Conservation (phyloP, 352 stramenopile genomes). For the Pythium aquatile region DNA sequence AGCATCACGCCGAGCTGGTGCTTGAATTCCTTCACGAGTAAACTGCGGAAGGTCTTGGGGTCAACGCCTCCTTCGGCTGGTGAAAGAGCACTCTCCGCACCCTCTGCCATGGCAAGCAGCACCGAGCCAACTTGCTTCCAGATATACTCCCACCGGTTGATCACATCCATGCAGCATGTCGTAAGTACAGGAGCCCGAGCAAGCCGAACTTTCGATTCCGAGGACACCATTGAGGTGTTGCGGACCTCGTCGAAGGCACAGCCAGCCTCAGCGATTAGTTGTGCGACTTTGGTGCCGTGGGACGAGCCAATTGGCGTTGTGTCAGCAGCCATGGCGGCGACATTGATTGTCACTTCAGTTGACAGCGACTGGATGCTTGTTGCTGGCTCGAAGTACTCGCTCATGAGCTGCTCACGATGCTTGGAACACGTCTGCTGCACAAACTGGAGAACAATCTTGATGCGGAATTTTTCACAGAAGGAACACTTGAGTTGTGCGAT, state of each 20-base stretch:
- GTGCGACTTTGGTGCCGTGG: slow-evolving; percentile 36
- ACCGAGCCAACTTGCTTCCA: slow-evolving; percentile 51
- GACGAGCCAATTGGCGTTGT: neutral
- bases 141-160: slow-evolving; percentile 47
- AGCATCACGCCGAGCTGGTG: slow-evolving; percentile 51
- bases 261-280: slow-evolving; percentile 48
- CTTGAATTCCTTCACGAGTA: slow-evolving; percentile 40
- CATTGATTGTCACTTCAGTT: slow-evolving; percentile 24
- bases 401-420: slow-evolving; percentile 42
- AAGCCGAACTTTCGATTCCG: slow-evolving; percentile 66
- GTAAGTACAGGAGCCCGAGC: slow-evolving; percentile 49
- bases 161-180: slow-evolving; percentile 40
- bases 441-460: slow-evolving; percentile 60
- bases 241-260: slow-evolving; percentile 53
- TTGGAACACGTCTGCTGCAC: slow-evolving; percentile 40
- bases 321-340: slow-evolving; percentile 8
- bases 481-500: slow-evolving; percentile 54
- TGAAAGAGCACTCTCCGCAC: slow-evolving; percentile 9
- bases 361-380: slow-evolving; percentile 39
- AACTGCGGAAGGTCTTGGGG: slow-evolving; percentile 25
- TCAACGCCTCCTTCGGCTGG: slow-evolving; percentile 17
- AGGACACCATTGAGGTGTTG: slow-evolving; percentile 69
- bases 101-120: slow-evolving; percentile 49
- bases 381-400: slow-evolving; percentile 62
- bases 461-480: slow-evolving; percentile 68